Evolutionary conservation across 139 green algal genomes (phyloP), one percentile per base, ranked within the genome.

Genomic region (Coelastrella sp.): DNA sequence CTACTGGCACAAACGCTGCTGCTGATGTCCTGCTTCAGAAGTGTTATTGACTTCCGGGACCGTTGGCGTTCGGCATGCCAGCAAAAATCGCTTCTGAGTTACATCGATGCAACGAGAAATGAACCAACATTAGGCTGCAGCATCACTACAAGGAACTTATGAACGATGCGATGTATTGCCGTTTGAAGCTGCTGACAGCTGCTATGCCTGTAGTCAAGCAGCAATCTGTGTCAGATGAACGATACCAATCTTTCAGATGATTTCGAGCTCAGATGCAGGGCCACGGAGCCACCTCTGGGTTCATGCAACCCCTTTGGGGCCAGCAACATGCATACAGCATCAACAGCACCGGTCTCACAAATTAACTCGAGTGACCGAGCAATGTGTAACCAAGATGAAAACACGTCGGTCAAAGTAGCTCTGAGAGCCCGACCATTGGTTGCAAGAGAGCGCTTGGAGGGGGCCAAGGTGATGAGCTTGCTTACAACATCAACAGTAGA

Each of bases 361-460:
- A 9, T 19, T 56, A 9, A 4, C 20, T 57, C 74, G 9, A 24
- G n/a, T 59, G 74, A 15, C 6, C 25, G 74, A 59, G 24, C 79
- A 70, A 57, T 70, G 7, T 72, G 79, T 14, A 20, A 57, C 15
- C 12, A 57, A 59, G 15, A 58, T 19, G 74, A 80, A 5, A 17
- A 58, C 74, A 80, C 74, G 14, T 14, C 74, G 25, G 70, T 89
- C 10, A 20, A 70, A 12, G 84, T 89, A 19, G 68, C 84, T 7
- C 49, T 89, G 8, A 81, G 49, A 59, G 72, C 72, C 19, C 49
- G 84, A 12, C 84, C 84, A 15, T 25, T 89, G n/a, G 72, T 89
- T 17, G 25, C 84, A 10, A 81, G 84, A 58, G 84, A 89, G 70
- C 84, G 84, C 10, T 22, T 89, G 12, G 84, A 89, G 19, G 84